These are phyloP conservation scores for Aspergillus caelatus DNA, from an alignment of 2,329 filamentous ascomycete genomes.

Conservation along the genomic window DNA sequence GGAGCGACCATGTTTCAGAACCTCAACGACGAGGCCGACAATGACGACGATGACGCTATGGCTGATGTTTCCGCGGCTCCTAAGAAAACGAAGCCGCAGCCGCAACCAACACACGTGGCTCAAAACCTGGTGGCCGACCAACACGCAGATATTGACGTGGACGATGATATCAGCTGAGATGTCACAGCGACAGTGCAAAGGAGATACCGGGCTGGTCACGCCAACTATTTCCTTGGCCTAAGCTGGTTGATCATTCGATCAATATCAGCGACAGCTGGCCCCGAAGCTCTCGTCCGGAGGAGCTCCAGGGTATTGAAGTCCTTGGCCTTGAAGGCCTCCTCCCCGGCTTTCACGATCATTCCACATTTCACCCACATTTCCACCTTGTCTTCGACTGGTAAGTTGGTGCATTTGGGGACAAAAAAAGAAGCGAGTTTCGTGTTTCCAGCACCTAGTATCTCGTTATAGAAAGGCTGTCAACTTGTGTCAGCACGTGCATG, in stretches of 20 bases:
- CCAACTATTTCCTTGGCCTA: constrained; percentile 46
- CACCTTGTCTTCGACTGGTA: constrained; percentile 71
- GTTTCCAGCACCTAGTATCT: constrained; percentile 85
- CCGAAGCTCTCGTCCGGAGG: constrained; percentile 73
- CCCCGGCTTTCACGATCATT: constrained; percentile 81
- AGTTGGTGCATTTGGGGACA: constrained; percentile 79
- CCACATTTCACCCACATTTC: constrained; percentile 98
- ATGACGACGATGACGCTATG: constrained; percentile 36
- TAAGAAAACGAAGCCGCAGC: constrained; percentile 20
- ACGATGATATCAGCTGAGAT: constrained; percentile 49
- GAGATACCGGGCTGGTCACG: constrained; percentile 17
- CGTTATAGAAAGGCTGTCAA: constrained; percentile 84
- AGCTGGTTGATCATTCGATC: constrained; percentile 71
- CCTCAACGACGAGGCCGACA: constrained; percentile 53
- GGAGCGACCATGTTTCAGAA: constrained; percentile 26
- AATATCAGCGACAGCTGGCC: constrained; percentile 73
- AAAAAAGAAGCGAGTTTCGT: constrained; percentile 81
- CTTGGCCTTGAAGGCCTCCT: constrained; percentile 83
- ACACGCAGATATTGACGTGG: constrained; percentile 37
- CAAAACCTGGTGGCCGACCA: constrained; percentile 27
- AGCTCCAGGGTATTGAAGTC: constrained; percentile 75
- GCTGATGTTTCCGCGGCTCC: constrained; percentile 31
- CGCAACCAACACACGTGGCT: constrained; percentile 15
- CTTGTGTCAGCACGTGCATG: constrained; percentile 32
- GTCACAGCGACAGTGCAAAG: constrained; percentile 8